Conservation (phyloP, 2,329 filamentous ascomycete genomes). For the Ascochyta rabiei region DNA sequence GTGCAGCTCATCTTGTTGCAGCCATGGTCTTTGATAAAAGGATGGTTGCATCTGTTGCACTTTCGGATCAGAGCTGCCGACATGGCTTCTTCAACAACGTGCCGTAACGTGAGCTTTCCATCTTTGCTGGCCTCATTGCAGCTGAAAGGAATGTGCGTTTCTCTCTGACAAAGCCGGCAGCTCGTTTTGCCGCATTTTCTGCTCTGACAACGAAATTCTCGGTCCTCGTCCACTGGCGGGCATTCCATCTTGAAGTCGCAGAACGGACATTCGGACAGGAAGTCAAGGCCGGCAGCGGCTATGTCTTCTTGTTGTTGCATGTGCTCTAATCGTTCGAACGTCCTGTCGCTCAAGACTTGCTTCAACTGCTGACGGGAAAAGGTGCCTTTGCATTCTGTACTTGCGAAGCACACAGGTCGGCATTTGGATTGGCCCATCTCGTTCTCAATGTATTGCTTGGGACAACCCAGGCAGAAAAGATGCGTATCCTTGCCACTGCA, state of each 20-base stretch:
- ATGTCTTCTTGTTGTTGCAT: constrained; percentile 75
- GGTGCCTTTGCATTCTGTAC: constrained; percentile 60
- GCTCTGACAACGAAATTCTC: constrained; percentile 75
- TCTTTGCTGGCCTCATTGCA: constrained; percentile 71
- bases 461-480: constrained; percentile 73
- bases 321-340: constrained; percentile 67
- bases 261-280: constrained; percentile 78
- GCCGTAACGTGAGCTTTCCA: constrained; percentile 65
- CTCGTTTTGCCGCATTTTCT: constrained; percentile 64
- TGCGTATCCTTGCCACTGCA: constrained; percentile 67
- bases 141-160: constrained; percentile 73
- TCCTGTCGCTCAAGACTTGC: constrained; percentile 63
- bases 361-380: constrained; percentile 64
- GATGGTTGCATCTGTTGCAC: constrained; percentile 74
- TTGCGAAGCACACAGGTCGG: constrained; percentile 72
- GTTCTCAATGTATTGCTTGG: constrained; percentile 67
- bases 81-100: constrained; percentile 82
- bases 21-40: constrained; percentile 77
- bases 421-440: constrained; percentile 74
- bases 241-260: constrained; percentile 81
- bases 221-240: constrained; percentile 68
- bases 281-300: constrained; percentile 71
- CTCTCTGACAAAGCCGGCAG: constrained; percentile 65
- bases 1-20: constrained; percentile 86
- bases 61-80: constrained; percentile 76